phyloP scores from a whole-genome alignment of 78 protist species.

The Protostelium mycophagum region DNA sequence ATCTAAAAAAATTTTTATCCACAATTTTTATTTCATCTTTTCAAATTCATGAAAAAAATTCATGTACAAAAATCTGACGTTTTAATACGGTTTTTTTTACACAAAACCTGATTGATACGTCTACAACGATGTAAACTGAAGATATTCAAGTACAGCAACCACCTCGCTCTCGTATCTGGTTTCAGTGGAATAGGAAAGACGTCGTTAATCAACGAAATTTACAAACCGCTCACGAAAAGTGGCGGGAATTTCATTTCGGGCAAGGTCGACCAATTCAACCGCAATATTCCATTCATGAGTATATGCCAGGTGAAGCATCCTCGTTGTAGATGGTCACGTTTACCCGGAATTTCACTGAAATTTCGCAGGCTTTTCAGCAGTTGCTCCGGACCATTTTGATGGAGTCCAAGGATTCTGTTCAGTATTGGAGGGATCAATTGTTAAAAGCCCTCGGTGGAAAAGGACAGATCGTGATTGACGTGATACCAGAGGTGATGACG shows the following conservation, averaged over 20 bases:
- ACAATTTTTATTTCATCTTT: no score
- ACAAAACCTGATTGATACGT: no score
- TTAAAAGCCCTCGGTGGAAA: constrained; percentile 29
- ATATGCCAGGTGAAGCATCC: background rate
- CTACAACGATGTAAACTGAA: no score
- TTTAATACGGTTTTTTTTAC: no score
- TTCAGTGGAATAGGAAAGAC: constrained; percentile 44
- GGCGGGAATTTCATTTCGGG: constrained; percentile 31
- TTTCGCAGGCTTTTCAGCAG: constrained; percentile 31
- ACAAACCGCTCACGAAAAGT: constrained; percentile 11
- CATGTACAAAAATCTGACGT: no score
- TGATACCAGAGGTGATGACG: constrained; percentile 15
- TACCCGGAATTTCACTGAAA: no score
- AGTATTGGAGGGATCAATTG: constrained; percentile 27
- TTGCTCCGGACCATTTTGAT: constrained; percentile 17
- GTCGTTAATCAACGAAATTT: constrained; percentile 17
- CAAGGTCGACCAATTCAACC: constrained; percentile 41
- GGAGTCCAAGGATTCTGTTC: constrained; percentile 22
- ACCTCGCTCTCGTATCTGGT: constrained; percentile 34
- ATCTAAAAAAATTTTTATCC: background rate
- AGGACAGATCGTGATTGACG: constrained; percentile 24
- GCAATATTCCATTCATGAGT: constrained; percentile 28
- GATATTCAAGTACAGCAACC: no score
- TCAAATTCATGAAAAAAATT: no score
- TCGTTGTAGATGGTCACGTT: background rate